Conservation (phyloP, 2,329 filamentous ascomycete species). For the Fusarium zealandicum region DNA sequence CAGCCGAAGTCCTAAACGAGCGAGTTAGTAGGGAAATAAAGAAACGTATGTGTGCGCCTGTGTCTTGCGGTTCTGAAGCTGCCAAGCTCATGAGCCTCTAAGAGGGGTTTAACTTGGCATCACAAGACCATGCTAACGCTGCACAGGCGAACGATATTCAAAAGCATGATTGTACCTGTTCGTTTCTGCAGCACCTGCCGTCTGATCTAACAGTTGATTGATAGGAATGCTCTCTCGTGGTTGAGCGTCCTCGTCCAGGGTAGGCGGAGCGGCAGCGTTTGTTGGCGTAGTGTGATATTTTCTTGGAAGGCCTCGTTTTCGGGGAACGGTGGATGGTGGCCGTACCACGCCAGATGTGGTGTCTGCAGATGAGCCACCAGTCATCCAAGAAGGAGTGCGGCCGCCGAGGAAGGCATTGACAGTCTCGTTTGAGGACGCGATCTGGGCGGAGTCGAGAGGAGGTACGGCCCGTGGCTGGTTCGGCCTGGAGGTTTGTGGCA, state of each 20-base stretch:
- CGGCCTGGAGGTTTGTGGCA: slow-evolving; percentile 33
- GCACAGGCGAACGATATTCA: background rate
- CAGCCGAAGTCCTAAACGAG: slow-evolving; percentile 39
- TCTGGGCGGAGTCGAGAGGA: slow-evolving; percentile 36
- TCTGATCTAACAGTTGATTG: slow-evolving; percentile 18
- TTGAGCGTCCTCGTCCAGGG: slow-evolving; percentile 20
- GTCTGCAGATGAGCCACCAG: slow-evolving; percentile 14
- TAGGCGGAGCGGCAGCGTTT: slow-evolving; percentile 11
- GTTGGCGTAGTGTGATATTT: slow-evolving; percentile 8
- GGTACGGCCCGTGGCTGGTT: slow-evolving; percentile 27
- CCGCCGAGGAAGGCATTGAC: slow-evolving; percentile 50
- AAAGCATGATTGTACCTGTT: slow-evolving; percentile 16
- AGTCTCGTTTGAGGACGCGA: slow-evolving; percentile 52
- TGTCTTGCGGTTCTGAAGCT: slow-evolving; percentile 2
- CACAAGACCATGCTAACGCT: background rate
- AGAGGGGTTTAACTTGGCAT: background rate
- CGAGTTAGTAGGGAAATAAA: slow-evolving; percentile 22
- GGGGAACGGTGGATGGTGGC: slow-evolving; percentile 21
- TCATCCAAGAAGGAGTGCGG: slow-evolving; percentile 45
- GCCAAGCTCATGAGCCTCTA: slow-evolving; percentile 6
- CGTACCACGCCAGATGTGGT: slow-evolving; percentile 12
- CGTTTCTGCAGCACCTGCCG: slow-evolving; percentile 12
- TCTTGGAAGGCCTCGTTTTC: slow-evolving; percentile 32
- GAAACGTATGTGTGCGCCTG: background rate
- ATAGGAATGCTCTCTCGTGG: slow-evolving; percentile 12